Evolutionary conservation across 2,329 filamentous ascomycete genomes (phyloP), one percentile per base, ranked within the genome.

Genomic region (Paecilomyces variotii): DNA sequence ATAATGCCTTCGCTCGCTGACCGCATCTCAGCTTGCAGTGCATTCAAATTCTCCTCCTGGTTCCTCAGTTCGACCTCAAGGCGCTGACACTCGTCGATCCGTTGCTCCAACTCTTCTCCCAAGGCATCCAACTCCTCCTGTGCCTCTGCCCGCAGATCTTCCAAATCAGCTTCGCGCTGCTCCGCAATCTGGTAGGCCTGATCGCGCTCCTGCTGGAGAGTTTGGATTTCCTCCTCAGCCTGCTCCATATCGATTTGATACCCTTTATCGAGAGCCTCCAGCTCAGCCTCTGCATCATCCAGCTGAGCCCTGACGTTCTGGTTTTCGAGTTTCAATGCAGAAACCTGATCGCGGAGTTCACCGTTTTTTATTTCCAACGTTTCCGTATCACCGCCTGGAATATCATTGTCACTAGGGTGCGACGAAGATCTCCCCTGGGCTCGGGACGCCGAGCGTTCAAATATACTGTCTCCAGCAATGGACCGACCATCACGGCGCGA

Each of bases 1-100:
- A 97, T 83, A 4, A 97, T 82, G 25, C 88, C 88, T 65, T 96
- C 91, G 67, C 89, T 95, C 74, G 97, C 88, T 65, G 87, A 88
- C 62, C 92, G 89, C 87, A 99, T 94, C 79, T 97, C 94, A 60
- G 88, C 86, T 70, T 97, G 93, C 56, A 99, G 78, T n/a, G 90
- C 89, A 63, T 88, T 86, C 73, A 97, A 93, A 70, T 94, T 95
- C 68, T 97, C 92, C 11, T 86, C 86, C 56, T 88, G 85, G 62
- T 90, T 88, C 61, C 85, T 84, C 12, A 96, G 77, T 49, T 94
- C 90, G 12, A 84, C 80, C 59, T 88, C 83, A 27, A 94, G 76
- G 12, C 85, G 84, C 63, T 88, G 82, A 50, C 87, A 84, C 64
- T 93, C 89, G 4, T 86, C 83, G 52, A 84, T 84, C 60, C 88